A percentile compares a stretch with the other conserved stretches of the same genome.
phyloP scores from a whole-genome alignment of 2,329 filamentous ascomycete species.

The Thermoascus crustaceus region DNA sequence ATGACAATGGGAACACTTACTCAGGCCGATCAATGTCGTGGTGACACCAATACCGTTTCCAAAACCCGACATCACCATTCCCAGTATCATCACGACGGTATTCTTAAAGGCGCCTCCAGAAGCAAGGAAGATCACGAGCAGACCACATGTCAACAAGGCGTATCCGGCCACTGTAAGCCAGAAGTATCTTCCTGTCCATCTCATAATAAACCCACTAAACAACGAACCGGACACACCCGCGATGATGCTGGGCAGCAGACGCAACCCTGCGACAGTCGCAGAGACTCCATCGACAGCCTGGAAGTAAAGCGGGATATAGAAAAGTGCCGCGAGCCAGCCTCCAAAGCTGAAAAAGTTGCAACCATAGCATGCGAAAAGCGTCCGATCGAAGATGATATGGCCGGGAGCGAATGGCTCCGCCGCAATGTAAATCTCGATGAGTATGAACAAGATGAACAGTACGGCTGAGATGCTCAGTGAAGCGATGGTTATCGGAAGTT shows the following conservation, averaged over 20 bases:
- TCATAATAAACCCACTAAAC: slow-evolving; percentile 58
- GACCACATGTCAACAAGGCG: slow-evolving; percentile 44
- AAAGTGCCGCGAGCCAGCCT: slow-evolving; percentile 53
- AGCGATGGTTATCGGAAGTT: slow-evolving; percentile 47
- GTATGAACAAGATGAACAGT: slow-evolving; percentile 58
- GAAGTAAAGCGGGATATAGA: slow-evolving; percentile 71
- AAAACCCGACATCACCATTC: slow-evolving; percentile 48
- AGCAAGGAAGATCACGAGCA: slow-evolving; percentile 50
- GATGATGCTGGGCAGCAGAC: slow-evolving; percentile 59
- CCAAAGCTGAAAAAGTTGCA: slow-evolving; percentile 65
- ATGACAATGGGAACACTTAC: slow-evolving; percentile 29
- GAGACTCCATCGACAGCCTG: slow-evolving; percentile 61
- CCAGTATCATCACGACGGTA: slow-evolving; percentile 46
- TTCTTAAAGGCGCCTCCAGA: slow-evolving; percentile 47
- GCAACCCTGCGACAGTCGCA: slow-evolving; percentile 56
- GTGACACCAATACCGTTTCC: slow-evolving; percentile 57
- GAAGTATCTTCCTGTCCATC: slow-evolving; percentile 63
- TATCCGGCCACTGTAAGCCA: slow-evolving; percentile 56
- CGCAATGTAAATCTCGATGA: slow-evolving; percentile 61
- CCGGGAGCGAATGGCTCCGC: slow-evolving; percentile 66
- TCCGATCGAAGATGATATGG: slow-evolving; percentile 61
- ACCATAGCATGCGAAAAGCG: slow-evolving; percentile 59
- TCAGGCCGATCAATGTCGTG: slow-evolving; percentile 61
- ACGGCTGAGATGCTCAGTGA: slow-evolving; percentile 49
- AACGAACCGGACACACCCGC: slow-evolving; percentile 57